These are phyloP conservation scores for Plasmodium blacklocki DNA, from an alignment of 169 alveolate genomes.

Conservation along the genomic window DNA sequence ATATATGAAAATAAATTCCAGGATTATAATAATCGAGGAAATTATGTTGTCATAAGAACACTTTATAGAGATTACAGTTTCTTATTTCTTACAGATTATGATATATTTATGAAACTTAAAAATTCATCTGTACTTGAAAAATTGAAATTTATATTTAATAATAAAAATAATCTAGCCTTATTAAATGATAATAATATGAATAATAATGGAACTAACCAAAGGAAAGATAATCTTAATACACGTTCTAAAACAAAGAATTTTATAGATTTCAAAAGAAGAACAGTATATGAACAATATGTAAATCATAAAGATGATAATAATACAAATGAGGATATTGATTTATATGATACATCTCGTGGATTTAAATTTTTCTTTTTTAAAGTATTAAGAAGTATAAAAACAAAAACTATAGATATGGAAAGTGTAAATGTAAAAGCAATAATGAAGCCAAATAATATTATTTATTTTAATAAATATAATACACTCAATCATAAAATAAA, in stretches of 20 bases:
- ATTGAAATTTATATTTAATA: slow-evolving; percentile 15
- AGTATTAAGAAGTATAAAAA: slow-evolving; percentile 2
- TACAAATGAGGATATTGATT: slow-evolving; percentile 2
- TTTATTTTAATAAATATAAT: slow-evolving; percentile 51
- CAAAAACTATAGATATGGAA: slow-evolving; percentile 8
- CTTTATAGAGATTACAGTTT: slow-evolving; percentile 41
- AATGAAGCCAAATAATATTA: slow-evolving; percentile 29
- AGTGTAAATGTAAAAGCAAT: slow-evolving; percentile 20
- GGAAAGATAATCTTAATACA: neutral
- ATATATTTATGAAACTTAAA: slow-evolving; percentile 14
- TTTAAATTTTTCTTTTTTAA: slow-evolving; percentile 34
- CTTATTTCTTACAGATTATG: slow-evolving; percentile 43
- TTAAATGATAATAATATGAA: neutral
- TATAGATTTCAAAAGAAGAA: neutral
- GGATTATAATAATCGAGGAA: slow-evolving; percentile 19
- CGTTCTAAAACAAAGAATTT: neutral
- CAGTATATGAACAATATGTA: neutral
- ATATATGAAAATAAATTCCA: slow-evolving; percentile 25
- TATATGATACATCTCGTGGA: neutral
- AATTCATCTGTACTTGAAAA: slow-evolving; percentile 7
- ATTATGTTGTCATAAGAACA: slow-evolving; percentile 53
- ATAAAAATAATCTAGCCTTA: neutral
- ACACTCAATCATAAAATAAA: slow-evolving; percentile 37
- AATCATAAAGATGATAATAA: neutral
- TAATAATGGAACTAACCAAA: neutral